phyloP scores from a whole-genome alignment of 78 protist species.

The Emiliania huxleyi region DNA sequence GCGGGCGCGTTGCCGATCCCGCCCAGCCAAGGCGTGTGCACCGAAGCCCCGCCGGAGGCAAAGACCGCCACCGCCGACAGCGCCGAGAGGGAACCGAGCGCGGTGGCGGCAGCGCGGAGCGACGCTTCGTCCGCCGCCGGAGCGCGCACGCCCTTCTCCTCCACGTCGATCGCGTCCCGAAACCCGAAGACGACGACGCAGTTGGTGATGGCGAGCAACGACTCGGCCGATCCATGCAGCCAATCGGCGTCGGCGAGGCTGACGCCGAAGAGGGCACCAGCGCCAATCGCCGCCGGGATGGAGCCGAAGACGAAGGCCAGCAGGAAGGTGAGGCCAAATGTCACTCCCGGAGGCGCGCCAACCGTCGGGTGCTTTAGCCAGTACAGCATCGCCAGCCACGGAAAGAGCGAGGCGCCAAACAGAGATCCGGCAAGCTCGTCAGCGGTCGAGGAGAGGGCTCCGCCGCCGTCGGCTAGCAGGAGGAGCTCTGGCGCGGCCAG shows the following conservation, averaged over 20 bases:
- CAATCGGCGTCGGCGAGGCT: slow-evolving; percentile 49
- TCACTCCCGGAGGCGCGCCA: neutral
- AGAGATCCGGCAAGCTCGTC: slow-evolving; percentile 38
- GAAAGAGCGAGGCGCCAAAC: slow-evolving; percentile 33
- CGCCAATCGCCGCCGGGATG: slow-evolving; percentile 33
- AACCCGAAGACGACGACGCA: slow-evolving; percentile 28
- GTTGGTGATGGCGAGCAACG: slow-evolving; percentile 46
- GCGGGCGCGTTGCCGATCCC: slow-evolving; percentile 8
- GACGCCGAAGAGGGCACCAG: slow-evolving; percentile 3
- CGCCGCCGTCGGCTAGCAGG: neutral
- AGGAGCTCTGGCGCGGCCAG: too few species aligned
- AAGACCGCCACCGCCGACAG: neutral
- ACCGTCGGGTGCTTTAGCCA: neutral
- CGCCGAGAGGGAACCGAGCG: neutral
- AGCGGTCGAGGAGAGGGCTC: neutral
- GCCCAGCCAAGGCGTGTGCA: slow-evolving; percentile 28
- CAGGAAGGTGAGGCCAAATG: slow-evolving; percentile 37
- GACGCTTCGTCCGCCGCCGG: neutral
- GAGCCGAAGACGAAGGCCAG: slow-evolving; percentile 49
- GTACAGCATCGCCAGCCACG: slow-evolving; percentile 26
- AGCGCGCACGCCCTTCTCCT: neutral
- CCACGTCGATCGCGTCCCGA: neutral
- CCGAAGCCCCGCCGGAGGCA: neutral
- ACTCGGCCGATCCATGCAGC: slow-evolving; percentile 50
- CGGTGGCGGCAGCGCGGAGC: neutral